Conservation (phyloP, 2,329 filamentous ascomycete genomes). For the Lachnellula suecica region DNA sequence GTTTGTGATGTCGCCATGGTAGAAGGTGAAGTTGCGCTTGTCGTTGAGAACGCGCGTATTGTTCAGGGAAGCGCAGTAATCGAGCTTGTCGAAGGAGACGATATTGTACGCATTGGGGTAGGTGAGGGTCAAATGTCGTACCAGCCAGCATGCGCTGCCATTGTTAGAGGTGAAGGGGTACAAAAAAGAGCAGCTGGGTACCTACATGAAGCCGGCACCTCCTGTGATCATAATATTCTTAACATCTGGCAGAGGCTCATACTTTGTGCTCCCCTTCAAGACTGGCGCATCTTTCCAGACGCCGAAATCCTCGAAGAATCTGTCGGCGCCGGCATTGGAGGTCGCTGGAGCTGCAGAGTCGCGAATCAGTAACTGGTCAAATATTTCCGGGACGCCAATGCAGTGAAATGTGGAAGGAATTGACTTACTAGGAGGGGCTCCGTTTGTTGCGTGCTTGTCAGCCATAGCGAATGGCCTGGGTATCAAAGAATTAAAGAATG, state of each 20-base stretch:
- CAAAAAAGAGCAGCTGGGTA: slow-evolving; percentile 13
- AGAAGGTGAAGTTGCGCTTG: slow-evolving; percentile 73
- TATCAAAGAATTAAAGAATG: no score
- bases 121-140: slow-evolving; percentile 72
- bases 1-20: slow-evolving; percentile 76
- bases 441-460: slow-evolving; percentile 6
- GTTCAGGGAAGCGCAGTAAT: slow-evolving; percentile 79
- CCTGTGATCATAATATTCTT: slow-evolving; percentile 84
- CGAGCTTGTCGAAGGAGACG: slow-evolving; percentile 80
- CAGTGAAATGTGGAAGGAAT: neutral
- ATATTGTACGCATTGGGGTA: slow-evolving; percentile 76
- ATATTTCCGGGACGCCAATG: neutral
- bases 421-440: slow-evolving; percentile 10
- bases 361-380: neutral
- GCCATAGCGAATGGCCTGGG: slow-evolving; percentile 6
- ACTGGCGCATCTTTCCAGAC: slow-evolving; percentile 73
- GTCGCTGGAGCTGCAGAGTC: slow-evolving; percentile 11
- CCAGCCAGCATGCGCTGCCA: slow-evolving; percentile 77
- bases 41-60: slow-evolving; percentile 71
- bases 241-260: slow-evolving; percentile 65
- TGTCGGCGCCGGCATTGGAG: slow-evolving; percentile 18
- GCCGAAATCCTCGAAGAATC: slow-evolving; percentile 57
- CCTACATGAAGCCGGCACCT: slow-evolving; percentile 83
- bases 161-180: slow-evolving; percentile 17
- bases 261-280: slow-evolving; percentile 68